Percentiles rank a stretch among this genome's conserved stretches.
Conservation (phyloP, 805 yeast species). For the Zygosaccharomyces bisporus region DNA sequence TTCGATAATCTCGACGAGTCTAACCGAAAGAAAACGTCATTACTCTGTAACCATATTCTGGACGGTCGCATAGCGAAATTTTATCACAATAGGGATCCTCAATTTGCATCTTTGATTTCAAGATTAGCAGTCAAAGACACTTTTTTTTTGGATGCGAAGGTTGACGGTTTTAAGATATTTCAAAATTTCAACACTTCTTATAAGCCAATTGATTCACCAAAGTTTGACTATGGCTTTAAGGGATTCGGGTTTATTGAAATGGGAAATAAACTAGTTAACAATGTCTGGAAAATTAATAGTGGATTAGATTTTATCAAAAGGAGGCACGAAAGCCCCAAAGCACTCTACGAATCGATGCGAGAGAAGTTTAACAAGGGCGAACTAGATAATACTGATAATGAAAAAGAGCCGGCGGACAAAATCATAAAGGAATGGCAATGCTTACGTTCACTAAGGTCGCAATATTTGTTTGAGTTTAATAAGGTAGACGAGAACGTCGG, state of each 20-base stretch:
- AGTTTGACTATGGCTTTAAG: conserved; percentile 24
- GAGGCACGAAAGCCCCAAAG: conserved; percentile 24
- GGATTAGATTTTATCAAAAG: conserved; percentile 38
- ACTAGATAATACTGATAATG: conserved; percentile 12
- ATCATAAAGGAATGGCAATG: conserved; percentile 42
- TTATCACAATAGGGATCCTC: conserved; percentile 25
- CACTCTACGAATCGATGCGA: conserved; percentile 18
- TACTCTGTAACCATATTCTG: conserved; percentile 17
- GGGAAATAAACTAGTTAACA: conserved; percentile 34
- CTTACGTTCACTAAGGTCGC: conserved; percentile 40
- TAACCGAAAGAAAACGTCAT: conserved; percentile 16
- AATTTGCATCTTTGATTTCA: conserved; percentile 17
- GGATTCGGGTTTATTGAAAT: conserved; percentile 32
- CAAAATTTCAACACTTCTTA: conserved; percentile 16
- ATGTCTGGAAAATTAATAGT: conserved; percentile 39
- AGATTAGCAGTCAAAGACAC: conserved; percentile 18
- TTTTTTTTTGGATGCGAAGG: conserved; percentile 19
- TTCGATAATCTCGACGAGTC: conserved; percentile 16
- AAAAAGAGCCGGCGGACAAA: conserved; percentile 13
- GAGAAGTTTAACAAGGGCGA: conserved; percentile 5
- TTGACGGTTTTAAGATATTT: conserved; percentile 27
- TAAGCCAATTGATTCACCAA: background rate
- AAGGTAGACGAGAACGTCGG: conserved; percentile 38
- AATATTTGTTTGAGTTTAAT: conserved; percentile 37
- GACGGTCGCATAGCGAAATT: conserved; percentile 21